Evolutionary conservation across 1,284 basidiomycete species (phyloP).

Genomic region (Mycosarcoma mackinlayi): DNA sequence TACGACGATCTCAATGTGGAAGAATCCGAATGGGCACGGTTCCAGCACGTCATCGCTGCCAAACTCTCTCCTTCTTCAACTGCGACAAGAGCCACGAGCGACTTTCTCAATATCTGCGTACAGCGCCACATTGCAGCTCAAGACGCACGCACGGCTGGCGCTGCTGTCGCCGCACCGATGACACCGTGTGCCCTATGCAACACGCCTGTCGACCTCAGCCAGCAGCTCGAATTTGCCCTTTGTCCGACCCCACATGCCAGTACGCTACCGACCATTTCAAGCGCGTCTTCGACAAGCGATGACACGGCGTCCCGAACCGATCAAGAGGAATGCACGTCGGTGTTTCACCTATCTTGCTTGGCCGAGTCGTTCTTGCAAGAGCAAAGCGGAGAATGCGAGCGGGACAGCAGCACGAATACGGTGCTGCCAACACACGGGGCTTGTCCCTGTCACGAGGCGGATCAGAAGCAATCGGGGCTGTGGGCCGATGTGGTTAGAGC

Average conservation of each 20-base stretch:
- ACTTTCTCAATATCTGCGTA: slow-evolving; percentile 35
- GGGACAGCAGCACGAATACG: slow-evolving; percentile 9
- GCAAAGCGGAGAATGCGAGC: slow-evolving; percentile 2
- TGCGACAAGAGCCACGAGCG: slow-evolving; percentile 9
- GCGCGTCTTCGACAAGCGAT: neutral
- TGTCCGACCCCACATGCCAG: slow-evolving; percentile 19
- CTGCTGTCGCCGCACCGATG: slow-evolving; percentile 6
- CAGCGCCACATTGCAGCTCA: slow-evolving; percentile 28
- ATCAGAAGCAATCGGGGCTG: neutral
- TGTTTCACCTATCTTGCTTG: slow-evolving; percentile 79
- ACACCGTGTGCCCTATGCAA: slow-evolving; percentile 24
- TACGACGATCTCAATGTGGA: slow-evolving; percentile 33
- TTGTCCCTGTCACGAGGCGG: slow-evolving; percentile 29
- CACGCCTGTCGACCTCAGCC: slow-evolving; percentile 25
- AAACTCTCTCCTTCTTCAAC: neutral
- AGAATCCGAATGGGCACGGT: slow-evolving; percentile 38
- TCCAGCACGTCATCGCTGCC: slow-evolving; percentile 9
- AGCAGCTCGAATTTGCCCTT: slow-evolving; percentile 29
- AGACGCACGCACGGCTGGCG: slow-evolving; percentile 20
- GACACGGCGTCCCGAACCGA: neutral
- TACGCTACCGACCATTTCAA: slow-evolving; percentile 1
- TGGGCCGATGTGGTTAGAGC: slow-evolving; percentile 55
- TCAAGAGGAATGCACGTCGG: slow-evolving; percentile 70
- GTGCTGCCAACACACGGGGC: slow-evolving; percentile 48
- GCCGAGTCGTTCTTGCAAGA: slow-evolving; percentile 73